Conservation (phyloP, 331 rosid genomes). For the Rhamnella rubrinervis region DNA sequence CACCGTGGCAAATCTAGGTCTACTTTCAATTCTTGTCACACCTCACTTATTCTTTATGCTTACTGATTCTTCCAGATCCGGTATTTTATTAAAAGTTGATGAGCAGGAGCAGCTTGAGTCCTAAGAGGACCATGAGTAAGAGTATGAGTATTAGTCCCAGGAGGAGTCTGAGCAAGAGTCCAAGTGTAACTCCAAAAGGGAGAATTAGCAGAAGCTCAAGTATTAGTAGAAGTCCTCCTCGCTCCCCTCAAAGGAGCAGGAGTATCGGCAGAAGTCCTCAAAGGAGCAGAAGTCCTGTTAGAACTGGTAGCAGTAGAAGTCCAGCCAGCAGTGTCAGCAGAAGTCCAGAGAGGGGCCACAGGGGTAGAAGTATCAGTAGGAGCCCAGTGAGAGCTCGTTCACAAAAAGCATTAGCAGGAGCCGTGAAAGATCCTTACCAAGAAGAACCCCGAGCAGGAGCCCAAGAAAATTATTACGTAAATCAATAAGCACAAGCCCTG, state of each 20-base stretch:
- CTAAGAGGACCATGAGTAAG: conserved; percentile 74
- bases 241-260: conserved; percentile 44
- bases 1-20: conserved; percentile 89
- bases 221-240: conserved; percentile 59
- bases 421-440: conserved; percentile 41
- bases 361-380: conserved; percentile 45
- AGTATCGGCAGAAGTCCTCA: conserved; percentile 51
- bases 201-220: conserved; percentile 54
- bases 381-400: conserved; percentile 49
- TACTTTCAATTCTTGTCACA: conserved; percentile 60
- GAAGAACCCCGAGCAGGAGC: conserved; percentile 38
- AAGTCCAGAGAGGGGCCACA: conserved; percentile 53
- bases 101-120: conserved; percentile 92
- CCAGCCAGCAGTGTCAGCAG: conserved; percentile 48
- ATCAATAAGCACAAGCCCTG: conserved; percentile 53
- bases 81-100: conserved; percentile 74
- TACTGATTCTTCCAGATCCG: conserved; percentile 64
- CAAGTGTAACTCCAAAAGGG: conserved; percentile 45
- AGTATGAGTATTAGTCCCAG: conserved; percentile 84
- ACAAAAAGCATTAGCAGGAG: conserved; percentile 49
- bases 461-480: conserved; percentile 43
- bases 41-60: conserved; percentile 70
- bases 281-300: conserved; percentile 61
- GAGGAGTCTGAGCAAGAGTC: conserved; percentile 55
- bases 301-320: conserved; percentile 45